Evolutionary conservation across 2,329 filamentous ascomycete genomes (phyloP), one percentile per base, ranked within the genome.

Genomic region (Botrytis elliptica): DNA sequence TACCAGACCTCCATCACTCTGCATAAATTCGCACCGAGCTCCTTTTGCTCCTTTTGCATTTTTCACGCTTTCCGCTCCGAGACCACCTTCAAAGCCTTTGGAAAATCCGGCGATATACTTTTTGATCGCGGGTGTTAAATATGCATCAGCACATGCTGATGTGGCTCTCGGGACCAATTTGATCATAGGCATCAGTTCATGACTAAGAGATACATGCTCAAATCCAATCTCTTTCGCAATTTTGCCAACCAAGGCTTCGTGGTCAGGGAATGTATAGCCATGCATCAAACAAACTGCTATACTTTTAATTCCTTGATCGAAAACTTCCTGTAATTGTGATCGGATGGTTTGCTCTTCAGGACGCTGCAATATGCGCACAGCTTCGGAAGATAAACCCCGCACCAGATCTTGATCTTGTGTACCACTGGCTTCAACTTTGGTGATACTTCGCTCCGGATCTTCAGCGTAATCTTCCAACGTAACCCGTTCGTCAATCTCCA

Each of bases 221-320:
- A 97, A 96, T 1, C 95, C 95, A 76, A 97, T 90, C 25, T 96
- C 91, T 74, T 85, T 87, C 0, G 95, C 95, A 66, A 97, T 84
- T 76, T 86, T 88, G 25, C 94, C 94, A 16, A 97, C 86, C 60
- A 94, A 80, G 0, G 91, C 90, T 81, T 98, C 95, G 78, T 98
- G 95, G 68, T 92, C 89, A 1, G 94, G 94, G 79, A 93, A 98
- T 0, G 94, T 97, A 81, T 97, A 98, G 7, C 92, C 92, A 80
- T 98, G 95, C 90, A 97, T 95, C 74, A 98, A 84, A 78, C 93
- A 97, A 2, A 98, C 93, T 4, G 95, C 94, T 77, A 98, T 91
- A 81, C 93, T 97, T 75, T 88, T 87, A 78, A 97, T 91, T 0
- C 93, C 93, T 46, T 86, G 84, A 75, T 92, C 88, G 75, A 89